phyloP scores from a whole-genome alignment of 2,329 filamentous ascomycete species.

The Curvularia hawaiiensis region DNA sequence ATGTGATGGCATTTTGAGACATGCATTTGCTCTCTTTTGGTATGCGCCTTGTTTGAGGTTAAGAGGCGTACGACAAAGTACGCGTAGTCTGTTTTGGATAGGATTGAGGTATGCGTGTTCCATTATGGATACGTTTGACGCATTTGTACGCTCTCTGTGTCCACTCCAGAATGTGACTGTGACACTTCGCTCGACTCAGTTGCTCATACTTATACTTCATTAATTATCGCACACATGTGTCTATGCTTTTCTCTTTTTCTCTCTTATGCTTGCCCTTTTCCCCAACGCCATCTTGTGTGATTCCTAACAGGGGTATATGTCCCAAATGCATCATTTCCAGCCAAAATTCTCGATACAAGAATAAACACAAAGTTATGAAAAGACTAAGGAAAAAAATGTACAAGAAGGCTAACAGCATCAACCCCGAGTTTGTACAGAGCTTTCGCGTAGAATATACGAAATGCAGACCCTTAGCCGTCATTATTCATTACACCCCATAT shows the following conservation, averaged over 20 bases:
- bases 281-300: background rate
- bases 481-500: slow-evolving; percentile 7
- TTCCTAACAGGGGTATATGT: background rate
- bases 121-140: background rate
- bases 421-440: background rate
- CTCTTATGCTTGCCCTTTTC: background rate
- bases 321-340: background rate
- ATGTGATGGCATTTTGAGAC: background rate
- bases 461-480: background rate
- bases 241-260: background rate
- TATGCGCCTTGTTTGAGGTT: background rate
- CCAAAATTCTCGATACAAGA: background rate
- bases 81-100: too few species aligned
- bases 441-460: background rate
- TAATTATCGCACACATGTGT: background rate
- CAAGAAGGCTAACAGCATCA: background rate
- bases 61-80: background rate
- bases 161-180: background rate
- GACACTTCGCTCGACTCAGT: background rate
- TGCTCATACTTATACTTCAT: background rate
- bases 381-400: background rate
- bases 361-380: background rate
- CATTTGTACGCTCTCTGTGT: background rate
- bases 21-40: background rate
- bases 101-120: background rate